Evolutionary conservation across 768 basidiomycete genomes (phyloP).

Genomic region (Fomitopsis pulvina): DNA sequence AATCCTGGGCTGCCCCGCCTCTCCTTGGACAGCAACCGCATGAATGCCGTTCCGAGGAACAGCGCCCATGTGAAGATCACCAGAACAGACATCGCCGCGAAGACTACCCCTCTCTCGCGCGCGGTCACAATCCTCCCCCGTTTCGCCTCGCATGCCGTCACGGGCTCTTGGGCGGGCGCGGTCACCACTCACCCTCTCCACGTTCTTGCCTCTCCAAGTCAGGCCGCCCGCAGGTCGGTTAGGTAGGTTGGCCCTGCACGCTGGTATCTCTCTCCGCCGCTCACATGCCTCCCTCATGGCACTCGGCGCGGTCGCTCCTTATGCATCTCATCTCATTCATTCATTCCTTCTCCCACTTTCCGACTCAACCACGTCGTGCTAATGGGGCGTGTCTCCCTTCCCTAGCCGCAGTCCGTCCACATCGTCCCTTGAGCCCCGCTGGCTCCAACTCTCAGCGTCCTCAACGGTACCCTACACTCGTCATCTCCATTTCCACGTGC

Average conservation of each 20-base stretch:
- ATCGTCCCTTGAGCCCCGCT: constrained; percentile 5
- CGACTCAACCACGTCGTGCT: background rate
- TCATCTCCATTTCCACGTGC: no score
- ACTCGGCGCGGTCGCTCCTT: background rate
- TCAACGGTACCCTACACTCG: no score
- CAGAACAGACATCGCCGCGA: constrained; percentile 34
- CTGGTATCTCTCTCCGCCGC: no score
- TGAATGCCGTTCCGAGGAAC: constrained; percentile 57
- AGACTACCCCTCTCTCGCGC: constrained; percentile 48
- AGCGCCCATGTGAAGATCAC: constrained; percentile 57
- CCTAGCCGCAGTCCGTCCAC: constrained; percentile 7
- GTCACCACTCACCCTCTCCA: no score
- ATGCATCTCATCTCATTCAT: constrained; percentile 11
- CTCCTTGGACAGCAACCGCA: constrained; percentile 42
- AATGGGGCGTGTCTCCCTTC: constrained; percentile 1
- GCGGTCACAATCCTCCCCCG: constrained; percentile 19
- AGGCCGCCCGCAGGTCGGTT: no score
- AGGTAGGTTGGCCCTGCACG: no score
- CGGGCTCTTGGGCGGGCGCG: background rate
- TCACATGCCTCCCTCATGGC: background rate
- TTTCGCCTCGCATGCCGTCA: constrained; percentile 1
- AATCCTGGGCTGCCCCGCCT: constrained; percentile 20
- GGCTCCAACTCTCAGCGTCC: constrained; percentile 16
- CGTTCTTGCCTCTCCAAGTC: no score
- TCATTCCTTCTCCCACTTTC: constrained; percentile 3